phyloP scores from a whole-genome alignment of 2,329 filamentous ascomycete species.

The Cercospora citrullina region DNA sequence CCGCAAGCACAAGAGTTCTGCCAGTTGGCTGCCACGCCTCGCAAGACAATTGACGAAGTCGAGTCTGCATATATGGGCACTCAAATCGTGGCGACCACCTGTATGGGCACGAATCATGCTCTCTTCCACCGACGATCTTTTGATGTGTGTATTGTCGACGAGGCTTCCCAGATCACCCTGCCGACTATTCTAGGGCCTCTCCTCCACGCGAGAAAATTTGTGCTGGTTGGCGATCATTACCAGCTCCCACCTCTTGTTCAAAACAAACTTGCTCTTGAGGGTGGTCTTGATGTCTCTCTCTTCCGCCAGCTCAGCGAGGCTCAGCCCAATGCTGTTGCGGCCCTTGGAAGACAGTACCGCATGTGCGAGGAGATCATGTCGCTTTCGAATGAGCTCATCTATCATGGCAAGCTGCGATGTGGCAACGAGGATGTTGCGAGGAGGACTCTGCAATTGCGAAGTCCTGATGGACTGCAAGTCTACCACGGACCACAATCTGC shows the following conservation, averaged over 20 bases:
- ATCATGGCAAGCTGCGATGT: constrained; percentile 85
- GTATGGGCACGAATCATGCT: constrained; percentile 84
- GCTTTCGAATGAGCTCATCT: constrained; percentile 89
- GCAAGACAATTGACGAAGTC: constrained; percentile 78
- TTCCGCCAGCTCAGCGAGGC: constrained; percentile 91
- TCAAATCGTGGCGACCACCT: constrained; percentile 91
- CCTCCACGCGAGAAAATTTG: constrained; percentile 86
- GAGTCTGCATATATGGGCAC: constrained; percentile 80
- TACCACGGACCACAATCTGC: constrained; percentile 34
- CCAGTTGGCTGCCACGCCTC: constrained; percentile 71
- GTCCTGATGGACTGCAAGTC: constrained; percentile 36
- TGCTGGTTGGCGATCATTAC: constrained; percentile 94
- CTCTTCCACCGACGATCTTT: constrained; percentile 87
- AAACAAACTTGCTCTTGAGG: constrained; percentile 81
- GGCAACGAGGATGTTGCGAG: constrained; percentile 74
- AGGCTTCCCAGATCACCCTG: constrained; percentile 94
- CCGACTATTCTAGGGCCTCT: constrained; percentile 94
- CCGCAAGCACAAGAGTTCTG: constrained; percentile 84
- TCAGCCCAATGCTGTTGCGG: constrained; percentile 84
- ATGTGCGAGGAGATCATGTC: constrained; percentile 98
- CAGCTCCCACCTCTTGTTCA: constrained; percentile 92
- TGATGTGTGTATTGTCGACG: constrained; percentile 97
- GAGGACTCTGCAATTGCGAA: constrained; percentile 67
- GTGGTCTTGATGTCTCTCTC: constrained; percentile 86
- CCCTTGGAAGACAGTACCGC: constrained; percentile 91